Evolutionary conservation across 2,329 filamentous ascomycete genomes (phyloP), one percentile per base, ranked within the genome.

Genomic region (Hymenoscyphus fructigenus): DNA sequence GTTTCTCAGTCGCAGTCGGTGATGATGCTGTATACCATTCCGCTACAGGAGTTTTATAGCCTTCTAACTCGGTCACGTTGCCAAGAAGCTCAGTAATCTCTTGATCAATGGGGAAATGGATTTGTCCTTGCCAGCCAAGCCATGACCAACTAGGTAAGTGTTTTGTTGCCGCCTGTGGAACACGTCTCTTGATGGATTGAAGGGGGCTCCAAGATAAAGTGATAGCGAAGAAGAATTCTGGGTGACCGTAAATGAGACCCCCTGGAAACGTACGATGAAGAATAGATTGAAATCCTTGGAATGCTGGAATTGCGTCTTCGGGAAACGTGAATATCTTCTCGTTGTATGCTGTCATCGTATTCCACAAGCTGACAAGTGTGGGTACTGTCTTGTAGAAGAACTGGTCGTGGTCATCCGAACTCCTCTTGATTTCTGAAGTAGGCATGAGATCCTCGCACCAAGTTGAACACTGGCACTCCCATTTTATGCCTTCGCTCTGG

Each of bases 141-240:
- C 58, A 60, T 3, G 20, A 28, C 58, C 58, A 60, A 50, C 58
- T 60, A 1, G 58, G 58, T 2, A 60, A 15, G 26, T 38, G 23
- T 10, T 50, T 2, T 44, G 23, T 15, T 15, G 23, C 5, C 26
- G 1, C 28, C 12, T 1, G 20, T 23, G 58, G n/a, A 7, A 50
- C 14, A n/a, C 58, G 9, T 15, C 38, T 36, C 2, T 44, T n/a
- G 4, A 60, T 15, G 9, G 3, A 0, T n/a, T 29, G 12, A 28
- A 7, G 1, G 15, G 36, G 36, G 10, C 10, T 5, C 58, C 58
- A 60, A 12, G 1, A 15, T 9, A 60, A 38, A n/a, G 38, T 15
- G n/a, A 60, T 60, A 50, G 28, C 58, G 20, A 50, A 60, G 38
- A 44, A 60, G 7, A 28, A 17, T 12, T 26, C 23, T n/a, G 58